Base-by-base conservation (phyloP, 2,329 filamentous ascomycete species). In the Aaosphaeria pasadenensis region DNA sequence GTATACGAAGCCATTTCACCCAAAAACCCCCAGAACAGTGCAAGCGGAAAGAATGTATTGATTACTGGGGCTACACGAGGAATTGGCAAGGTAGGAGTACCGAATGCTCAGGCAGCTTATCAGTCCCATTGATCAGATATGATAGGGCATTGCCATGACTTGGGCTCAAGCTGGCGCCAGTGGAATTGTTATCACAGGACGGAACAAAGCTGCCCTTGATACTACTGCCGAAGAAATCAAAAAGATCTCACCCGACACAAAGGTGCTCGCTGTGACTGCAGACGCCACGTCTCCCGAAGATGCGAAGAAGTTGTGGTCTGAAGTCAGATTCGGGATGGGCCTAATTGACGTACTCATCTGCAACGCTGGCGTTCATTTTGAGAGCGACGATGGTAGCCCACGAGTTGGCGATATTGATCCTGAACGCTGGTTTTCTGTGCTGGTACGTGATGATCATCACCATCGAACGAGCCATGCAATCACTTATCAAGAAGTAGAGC, bases 61-160 rank as follows among this genome's bases (percentile, higher is more conserved):
- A 55, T 69, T 13, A 67, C 63, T 7, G 65, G 66, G n/a, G 66
- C 56, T 31, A 55, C 50, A 9, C 45, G 42, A 7, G 61, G 63
- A 6, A 60, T 71, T 11, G 67, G 68, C 4, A 30, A 30, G 41
- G 41, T 43, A 29, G 11, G 33, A 24, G 17, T 24, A 24, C 17
- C 17, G 17, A 24, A 24, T 24, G 17, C 17, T 24, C 17, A 24
- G 17, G 17, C 17, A 24, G 17, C 17, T 24, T 24, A 24, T 24
- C 3, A 24, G 17, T 24, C 17, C 17, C 17, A 24, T 24, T 24
- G 17, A 24, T 36, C 7, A 36, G 7, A 36, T 3, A 6, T 7
- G 2, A 24, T 24, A 57, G 57, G 54, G 43, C 2, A 50, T 52
- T 28, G 57, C 57, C 3, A 24, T 50, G 1, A 39, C 52, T 3